Base-by-base conservation (phyloP, 2,329 filamentous ascomycete species). In the Fusarium sp. region DNA sequence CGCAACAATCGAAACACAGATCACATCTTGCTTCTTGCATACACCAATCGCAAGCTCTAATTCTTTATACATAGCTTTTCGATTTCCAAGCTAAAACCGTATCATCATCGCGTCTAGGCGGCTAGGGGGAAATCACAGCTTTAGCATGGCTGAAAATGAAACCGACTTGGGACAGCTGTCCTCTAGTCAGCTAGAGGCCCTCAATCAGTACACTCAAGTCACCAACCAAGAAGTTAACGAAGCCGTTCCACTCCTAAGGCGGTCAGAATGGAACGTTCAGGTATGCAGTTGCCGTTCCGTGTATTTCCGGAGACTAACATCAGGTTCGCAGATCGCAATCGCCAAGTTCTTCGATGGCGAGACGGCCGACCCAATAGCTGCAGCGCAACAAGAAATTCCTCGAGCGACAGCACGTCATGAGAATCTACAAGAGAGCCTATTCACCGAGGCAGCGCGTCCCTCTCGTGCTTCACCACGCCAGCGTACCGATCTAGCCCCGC, bases 291-390 rank as follows among this genome's bases (percentile, higher is more conserved):
- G 31, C 11, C 10, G 8, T 38, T 41, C 12, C 10, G 16, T 13
- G 34, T 16, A 13, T 10, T 18, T 20, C 40, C 9, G 45, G 40
- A 33, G 33, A 23, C 65, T 49, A 28, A 71, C 40, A 30, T 51
- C 47, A 52, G 10, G 59, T 42, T 20, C 58, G 6, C 77, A 97
- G 91, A 97, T 98, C 74, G 95, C 96, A 60, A 95, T 99, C 69
- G 89, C 96, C 70, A 97, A 97, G 77, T 98, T 98, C 87, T 99
- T 97, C 78, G 96, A 99, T 75, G 96, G 96, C 72, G 96, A 98
- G 81, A 91, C 91, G 5, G 88, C 93, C 49, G 93, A 97, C 77
- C 91, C 89, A 13, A 83, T 95, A 18, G 91, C 92, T 60, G 93
- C 96, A 81, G 92, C 90, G 49, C 84, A 86, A 9, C 84, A 90